phyloP scores from a whole-genome alignment of 1,139 yeast genomes.

The Scheffersomyces cryptocercus region DNA sequence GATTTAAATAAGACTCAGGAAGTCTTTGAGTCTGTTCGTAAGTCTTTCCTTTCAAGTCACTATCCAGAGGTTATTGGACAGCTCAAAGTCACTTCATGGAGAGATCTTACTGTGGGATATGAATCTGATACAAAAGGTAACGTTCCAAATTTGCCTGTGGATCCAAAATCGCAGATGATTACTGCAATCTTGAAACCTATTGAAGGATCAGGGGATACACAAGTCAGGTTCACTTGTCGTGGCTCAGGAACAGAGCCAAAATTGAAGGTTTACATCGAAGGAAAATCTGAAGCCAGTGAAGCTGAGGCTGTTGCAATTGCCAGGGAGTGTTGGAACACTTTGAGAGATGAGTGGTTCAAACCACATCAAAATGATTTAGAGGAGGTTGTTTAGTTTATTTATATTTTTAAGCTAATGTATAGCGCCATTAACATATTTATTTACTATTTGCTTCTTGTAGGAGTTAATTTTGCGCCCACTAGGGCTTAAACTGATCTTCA shows the following conservation, averaged over 20 bases:
- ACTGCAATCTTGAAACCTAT: conserved; percentile 50
- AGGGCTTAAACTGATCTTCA: no score
- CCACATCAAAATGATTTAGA: conserved; percentile 45
- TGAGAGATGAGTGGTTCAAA: conserved; percentile 59
- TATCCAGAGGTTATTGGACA: conserved; percentile 52
- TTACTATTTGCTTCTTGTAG: no score
- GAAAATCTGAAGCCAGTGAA: conserved; percentile 47
- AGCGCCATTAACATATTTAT: no score
- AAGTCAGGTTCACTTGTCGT: conserved; percentile 76
- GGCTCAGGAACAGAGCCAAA: conserved; percentile 99
- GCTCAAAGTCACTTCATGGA: conserved; percentile 62
- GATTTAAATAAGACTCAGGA: conserved; percentile 51
- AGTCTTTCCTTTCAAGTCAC: conserved; percentile 30
- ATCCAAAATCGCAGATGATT: conserved; percentile 80
- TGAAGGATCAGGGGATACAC: conserved; percentile 23
- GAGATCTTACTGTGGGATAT: conserved; percentile 83
- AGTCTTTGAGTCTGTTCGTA: conserved; percentile 54
- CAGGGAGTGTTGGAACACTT: conserved; percentile 63
- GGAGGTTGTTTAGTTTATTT: conserved; percentile 27
- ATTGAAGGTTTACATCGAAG: conserved; percentile 88
- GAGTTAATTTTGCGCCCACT: no score
- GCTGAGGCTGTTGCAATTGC: conserved; percentile 54
- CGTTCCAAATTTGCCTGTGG: conserved; percentile 68
- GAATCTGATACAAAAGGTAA: conserved; percentile 66
- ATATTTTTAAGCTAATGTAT: no score